phyloP scores from a whole-genome alignment of 345 rosid genomes.

The Eutrema yunnanense region DNA sequence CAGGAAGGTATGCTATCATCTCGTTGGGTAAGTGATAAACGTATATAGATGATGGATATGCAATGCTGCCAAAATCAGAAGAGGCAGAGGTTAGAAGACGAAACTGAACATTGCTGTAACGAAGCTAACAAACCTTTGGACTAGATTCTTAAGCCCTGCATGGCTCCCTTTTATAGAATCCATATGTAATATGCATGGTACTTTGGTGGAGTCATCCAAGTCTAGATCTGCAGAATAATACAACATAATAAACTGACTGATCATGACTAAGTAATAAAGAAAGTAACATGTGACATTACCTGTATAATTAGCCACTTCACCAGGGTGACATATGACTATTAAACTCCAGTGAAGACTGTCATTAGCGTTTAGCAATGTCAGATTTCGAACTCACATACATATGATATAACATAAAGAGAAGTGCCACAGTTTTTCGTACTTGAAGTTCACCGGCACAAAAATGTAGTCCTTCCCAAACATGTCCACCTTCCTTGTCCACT shows the following conservation, averaged over 20 bases:
- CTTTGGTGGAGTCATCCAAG: constrained; percentile 36
- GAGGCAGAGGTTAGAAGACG: background rate
- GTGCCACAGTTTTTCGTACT: constrained; percentile 39
- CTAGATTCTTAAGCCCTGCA: constrained; percentile 82
- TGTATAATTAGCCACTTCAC: constrained; percentile 59
- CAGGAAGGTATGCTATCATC: background rate
- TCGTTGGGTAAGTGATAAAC: background rate
- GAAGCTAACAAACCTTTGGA: constrained; percentile 68
- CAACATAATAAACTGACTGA: background rate
- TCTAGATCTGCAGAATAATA: constrained; percentile 50
- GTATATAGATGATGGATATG: background rate
- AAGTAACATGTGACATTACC: constrained; percentile 42
- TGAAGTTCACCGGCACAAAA: constrained; percentile 92
- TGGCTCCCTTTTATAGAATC: constrained; percentile 98
- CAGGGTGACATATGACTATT: constrained; percentile 89
- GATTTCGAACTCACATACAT: constrained; percentile 7
- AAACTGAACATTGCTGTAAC: background rate
- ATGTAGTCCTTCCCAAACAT: constrained; percentile 87
- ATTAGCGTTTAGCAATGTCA: constrained; percentile 15
- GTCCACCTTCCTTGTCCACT: constrained; percentile 97
- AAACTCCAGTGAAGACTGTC: constrained; percentile 98
- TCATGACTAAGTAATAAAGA: background rate
- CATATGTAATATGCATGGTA: constrained; percentile 95
- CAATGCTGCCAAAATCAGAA: constrained; percentile 1
- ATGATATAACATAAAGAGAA: background rate